These are phyloP conservation scores for Trypanosoma theileri DNA, from an alignment of 208 protist genomes.

Conservation along the genomic window DNA sequence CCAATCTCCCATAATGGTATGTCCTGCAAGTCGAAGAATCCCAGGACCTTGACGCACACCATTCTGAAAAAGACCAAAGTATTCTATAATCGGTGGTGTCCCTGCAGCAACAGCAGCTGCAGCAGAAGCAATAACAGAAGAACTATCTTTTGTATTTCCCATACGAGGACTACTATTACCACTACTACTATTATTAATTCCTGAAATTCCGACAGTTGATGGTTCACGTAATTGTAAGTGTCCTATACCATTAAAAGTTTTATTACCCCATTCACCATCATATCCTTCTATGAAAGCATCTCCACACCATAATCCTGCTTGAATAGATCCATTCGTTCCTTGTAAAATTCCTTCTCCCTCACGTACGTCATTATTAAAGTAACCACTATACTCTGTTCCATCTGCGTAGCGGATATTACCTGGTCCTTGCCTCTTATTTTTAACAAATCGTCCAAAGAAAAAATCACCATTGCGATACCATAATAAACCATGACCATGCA, in stretches of 20 bases:
- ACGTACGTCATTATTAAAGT: constrained; percentile 56
- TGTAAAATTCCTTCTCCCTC: constrained; percentile 76
- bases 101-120: constrained; percentile 7
- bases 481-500: constrained; percentile 77
- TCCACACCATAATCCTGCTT: constrained; percentile 56
- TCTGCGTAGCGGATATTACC: constrained; percentile 81
- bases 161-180: not conserved
- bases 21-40: constrained; percentile 55
- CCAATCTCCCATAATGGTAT: constrained; percentile 74
- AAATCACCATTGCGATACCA: constrained; percentile 87
- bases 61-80: constrained; percentile 78
- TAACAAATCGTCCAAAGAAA: constrained; percentile 67
- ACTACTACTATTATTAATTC: constrained; percentile 6
- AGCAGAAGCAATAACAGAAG: constrained; percentile 9
- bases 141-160: not conserved
- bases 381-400: constrained; percentile 73
- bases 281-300: constrained; percentile 81
- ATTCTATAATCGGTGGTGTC: constrained; percentile 35
- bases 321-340: constrained; percentile 49
- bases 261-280: constrained; percentile 84
- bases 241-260: constrained; percentile 69
- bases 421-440: constrained; percentile 58
- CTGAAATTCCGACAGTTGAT: not conserved
- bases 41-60: constrained; percentile 71
- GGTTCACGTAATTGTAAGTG: constrained; percentile 31